Base-by-base conservation (phyloP, 495 filamentous ascomycete species). In the Talaromyces nanjingensis region DNA sequence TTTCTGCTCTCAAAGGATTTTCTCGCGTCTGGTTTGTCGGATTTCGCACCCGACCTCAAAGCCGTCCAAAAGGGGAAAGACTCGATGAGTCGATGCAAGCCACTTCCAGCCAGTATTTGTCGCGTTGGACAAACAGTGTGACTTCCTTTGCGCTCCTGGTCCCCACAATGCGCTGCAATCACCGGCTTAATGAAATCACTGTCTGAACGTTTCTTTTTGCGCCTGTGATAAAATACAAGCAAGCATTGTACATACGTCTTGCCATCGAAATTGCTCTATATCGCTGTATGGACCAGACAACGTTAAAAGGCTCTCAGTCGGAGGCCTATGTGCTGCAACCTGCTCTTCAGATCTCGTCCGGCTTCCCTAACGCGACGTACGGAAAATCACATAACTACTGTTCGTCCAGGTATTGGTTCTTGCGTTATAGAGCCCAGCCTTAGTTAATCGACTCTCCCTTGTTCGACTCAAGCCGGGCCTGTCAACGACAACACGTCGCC, bases 21-120 rank as follows among this genome's bases (percentile, higher is more conserved):
- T 25, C 14, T 33, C 56, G 16, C 56, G 11, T 37, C 27, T 59
- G 31, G 56, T 59, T 59, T 59, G 56, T 59, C 56, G 56, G 56
- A 37, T 34, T 6, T 59, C 31, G 16, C 27, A 59, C 20, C 56
- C 55, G 55, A 7, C 9, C 27, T 58, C 55, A 34, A 31, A 7
- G 4, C 7, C 31, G 27, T 20, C 31, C 56, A 6, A 59, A 18
- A 6, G n/a, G 29, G 56, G 27, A 59, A 53, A 59, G 29, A 55
- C 52, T 55, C 52, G 52, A 22, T 54, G 55, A 29, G 12, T 22
- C n/a, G 47, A 25, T 54, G 49, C 24, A 24, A 16, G 53, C 53
- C 24, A 56, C 53, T 9, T 59, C 31, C 31, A 59, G 18, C 56
- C 14, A 27, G 22, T 56, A 16, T 27, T 29, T 25, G 22, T 29